Base-by-base conservation (phyloP, 352 stramenopile genomes). In the Aphanomyces cochlioides region DNA sequence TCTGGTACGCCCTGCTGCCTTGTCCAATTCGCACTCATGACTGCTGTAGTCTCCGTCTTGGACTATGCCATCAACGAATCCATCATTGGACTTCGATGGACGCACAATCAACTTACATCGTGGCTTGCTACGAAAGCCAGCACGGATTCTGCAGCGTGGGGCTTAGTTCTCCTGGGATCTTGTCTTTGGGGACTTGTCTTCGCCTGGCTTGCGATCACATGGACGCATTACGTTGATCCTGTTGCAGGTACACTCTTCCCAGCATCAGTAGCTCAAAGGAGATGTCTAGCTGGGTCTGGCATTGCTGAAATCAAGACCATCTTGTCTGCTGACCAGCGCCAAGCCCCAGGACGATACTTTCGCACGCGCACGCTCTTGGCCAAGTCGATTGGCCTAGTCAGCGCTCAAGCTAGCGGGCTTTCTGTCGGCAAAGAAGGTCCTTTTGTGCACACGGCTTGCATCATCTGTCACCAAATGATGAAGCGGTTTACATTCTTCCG, bases 401-500 rank as follows among this genome's bases (percentile, higher is more conserved):
- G 97, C 56, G 89, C 89, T 13, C 84, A 99, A 21, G 90, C 94
- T 6, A 90, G 90, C 1, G 97, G 97, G 3, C 84, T 99, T 12
- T 88, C 98, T 28, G 91, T 99, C 2, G 97, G 97, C 65, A 99
- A 98, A 7, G 97, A 99, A 79, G 97, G 97, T 38, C 96, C 97
- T 1, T 99, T 99, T 84, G 96, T 99, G n/a, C 95, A 98, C 81
- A 96, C 98, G 69, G 94, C 95, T 78, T 95, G 87, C 37, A 96
- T 96, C 64, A 80, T 98, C 47, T 94, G 92, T 28, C 89, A 98
- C 72, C 83, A 96, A 50, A 73, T 98, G 45, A 90, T 98, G 69
- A 66, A 72, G 21, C 83, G 84, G 45, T 79, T 83, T 2, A 75
- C 77, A 0, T 69, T 86, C 47, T 98, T 98, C 67, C 54, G 70